Evolutionary conservation across 2,329 filamentous ascomycete genomes (phyloP).

Genomic region (Phyllosticta citrichinensis): DNA sequence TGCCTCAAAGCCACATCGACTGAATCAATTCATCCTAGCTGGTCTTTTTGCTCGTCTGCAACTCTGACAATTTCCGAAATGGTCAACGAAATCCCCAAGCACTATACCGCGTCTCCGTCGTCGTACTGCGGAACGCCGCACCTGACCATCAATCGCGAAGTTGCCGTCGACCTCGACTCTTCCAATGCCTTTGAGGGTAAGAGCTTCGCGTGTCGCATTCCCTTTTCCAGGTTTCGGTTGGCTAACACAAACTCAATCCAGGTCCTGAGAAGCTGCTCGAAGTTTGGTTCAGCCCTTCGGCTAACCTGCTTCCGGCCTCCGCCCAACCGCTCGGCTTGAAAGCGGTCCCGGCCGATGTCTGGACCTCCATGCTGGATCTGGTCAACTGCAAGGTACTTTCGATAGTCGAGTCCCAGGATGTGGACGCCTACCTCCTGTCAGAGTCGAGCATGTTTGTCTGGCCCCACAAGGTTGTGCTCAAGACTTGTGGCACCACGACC

Average conservation of each 20-base stretch:
- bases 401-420: constrained; percentile 81
- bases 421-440: constrained; percentile 93
- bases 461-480: constrained; percentile 97
- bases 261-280: constrained; percentile 95
- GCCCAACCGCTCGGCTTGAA: constrained; percentile 73
- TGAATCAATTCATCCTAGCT: constrained; percentile 1
- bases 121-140: constrained; percentile 70
- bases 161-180: constrained; percentile 85
- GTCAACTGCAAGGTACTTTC: constrained; percentile 98
- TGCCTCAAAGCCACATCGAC: constrained; percentile 18
- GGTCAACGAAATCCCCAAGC: constrained; percentile 71
- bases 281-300: constrained; percentile 89
- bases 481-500: constrained; percentile 96
- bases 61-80: constrained; percentile 50
- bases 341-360: constrained; percentile 69
- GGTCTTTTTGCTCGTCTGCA: not conserved
- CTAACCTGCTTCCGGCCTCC: constrained; percentile 59
- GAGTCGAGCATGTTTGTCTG: constrained; percentile 99
- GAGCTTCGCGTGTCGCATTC: constrained; percentile 13
- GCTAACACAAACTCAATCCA: constrained; percentile 26
- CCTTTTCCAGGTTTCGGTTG: not conserved
- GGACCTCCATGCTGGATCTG: constrained; percentile 95
- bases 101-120: constrained; percentile 75
- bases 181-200: constrained; percentile 90
- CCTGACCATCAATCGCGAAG: constrained; percentile 93